These are phyloP conservation scores for Aspergillus chevalieri DNA, from an alignment of 2,329 filamentous ascomycete genomes.

Conservation along the genomic window DNA sequence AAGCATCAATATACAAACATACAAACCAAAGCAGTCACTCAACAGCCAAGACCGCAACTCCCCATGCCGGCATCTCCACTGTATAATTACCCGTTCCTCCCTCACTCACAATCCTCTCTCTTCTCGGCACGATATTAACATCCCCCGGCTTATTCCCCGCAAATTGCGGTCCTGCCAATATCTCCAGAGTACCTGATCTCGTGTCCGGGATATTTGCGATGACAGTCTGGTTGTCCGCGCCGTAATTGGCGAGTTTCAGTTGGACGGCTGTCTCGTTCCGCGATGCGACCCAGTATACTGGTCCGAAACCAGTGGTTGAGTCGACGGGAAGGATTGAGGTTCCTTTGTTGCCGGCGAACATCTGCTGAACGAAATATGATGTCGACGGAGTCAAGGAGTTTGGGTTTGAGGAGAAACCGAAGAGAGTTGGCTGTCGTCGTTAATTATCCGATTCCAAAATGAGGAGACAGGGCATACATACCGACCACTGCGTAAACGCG, in stretches of 20 bases:
- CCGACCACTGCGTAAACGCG: constrained; percentile 29
- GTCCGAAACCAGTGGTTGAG: constrained; percentile 21
- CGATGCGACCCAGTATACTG: constrained; percentile 31
- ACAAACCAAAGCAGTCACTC: background rate
- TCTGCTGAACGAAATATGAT: constrained; percentile 31
- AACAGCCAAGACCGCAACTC: constrained; percentile 18
- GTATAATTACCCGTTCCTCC: constrained; percentile 11
- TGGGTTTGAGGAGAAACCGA: constrained; percentile 24
- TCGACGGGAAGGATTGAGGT: constrained; percentile 24
- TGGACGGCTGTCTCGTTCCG: constrained; percentile 16
- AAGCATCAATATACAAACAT: no score
- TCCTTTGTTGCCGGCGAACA: constrained; percentile 30
- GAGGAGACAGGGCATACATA: constrained; percentile 9
- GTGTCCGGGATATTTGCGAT: constrained; percentile 21
- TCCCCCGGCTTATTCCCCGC: constrained; percentile 16
- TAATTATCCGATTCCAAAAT: background rate
- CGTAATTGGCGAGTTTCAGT: constrained; percentile 29
- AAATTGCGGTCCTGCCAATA: constrained; percentile 16
- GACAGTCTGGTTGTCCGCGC: constrained; percentile 15
- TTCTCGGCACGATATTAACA: constrained; percentile 11
- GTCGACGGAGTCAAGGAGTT: constrained; percentile 25
- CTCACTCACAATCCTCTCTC: constrained; percentile 5
- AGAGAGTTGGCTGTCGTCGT: constrained; percentile 24
- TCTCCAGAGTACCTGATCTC: constrained; percentile 15
- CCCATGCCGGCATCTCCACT: constrained; percentile 19